Evolutionary conservation across 2,329 filamentous ascomycete genomes (phyloP), one percentile per base, ranked within the genome.

Genomic region (Rutstroemia sp.): DNA sequence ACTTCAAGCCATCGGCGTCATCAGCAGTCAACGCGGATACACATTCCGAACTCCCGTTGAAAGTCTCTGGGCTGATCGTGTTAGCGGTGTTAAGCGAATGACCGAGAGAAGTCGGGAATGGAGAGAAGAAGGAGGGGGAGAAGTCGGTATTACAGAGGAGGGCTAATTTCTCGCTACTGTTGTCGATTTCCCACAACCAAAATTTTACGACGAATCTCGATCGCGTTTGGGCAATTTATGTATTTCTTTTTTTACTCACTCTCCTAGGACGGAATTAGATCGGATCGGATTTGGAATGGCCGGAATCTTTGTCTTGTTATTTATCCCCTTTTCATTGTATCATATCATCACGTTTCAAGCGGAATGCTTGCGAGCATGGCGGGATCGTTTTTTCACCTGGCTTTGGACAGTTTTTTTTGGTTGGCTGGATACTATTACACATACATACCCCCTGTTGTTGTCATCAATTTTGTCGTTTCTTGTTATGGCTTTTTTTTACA

Each of bases 1-100:
- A 2, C 78, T 99, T 23, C 94, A 99, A 71, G 90, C 92, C 16
- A 97, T 99, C 63, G 92, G 94, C 6, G 92, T 97, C 60, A 96
- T 99, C 65, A 94, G 89, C 67, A 95, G 89, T 6, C 94, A 99
- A 73, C 82, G 94, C 48, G 92, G 88, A 10, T 96, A 92, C 70
- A 97, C 94, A 0, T 96, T 92, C 79, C 85, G 92, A 52, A 94
- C 92, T 2, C 85, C 90, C 0, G 87, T 92, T 5, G 94, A 99
- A 75, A 83, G 84, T 34, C 79, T 97, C 30, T 97, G 92, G 91
- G 91, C 94, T 1, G 81, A 81, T 42, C 83, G 94, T 39, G 87
- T 97, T 19, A 74, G 79, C 14, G 94, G 94, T 23, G 83, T 97
- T 61, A 91, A 87, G 72, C 80, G 82, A 59, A 74, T 97, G 61